Percentiles rank a stretch among this genome's conserved stretches.
These are phyloP conservation scores for Musa itinerans DNA, from an alignment of 176 grass and related monocot genomes.

Conservation along the genomic window DNA sequence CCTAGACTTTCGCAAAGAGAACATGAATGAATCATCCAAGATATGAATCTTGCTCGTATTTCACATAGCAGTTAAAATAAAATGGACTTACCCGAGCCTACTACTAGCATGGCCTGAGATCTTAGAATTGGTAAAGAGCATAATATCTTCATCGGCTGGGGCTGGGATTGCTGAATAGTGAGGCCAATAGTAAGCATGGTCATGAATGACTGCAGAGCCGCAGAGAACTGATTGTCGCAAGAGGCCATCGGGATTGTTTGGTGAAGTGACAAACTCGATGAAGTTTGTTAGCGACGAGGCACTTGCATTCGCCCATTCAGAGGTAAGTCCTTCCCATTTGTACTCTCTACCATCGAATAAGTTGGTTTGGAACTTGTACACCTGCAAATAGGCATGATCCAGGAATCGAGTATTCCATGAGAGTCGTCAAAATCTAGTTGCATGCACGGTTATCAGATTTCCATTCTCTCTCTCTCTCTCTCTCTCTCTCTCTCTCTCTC, in stretches of 20 bases:
- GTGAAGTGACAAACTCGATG: slow-evolving; percentile 77
- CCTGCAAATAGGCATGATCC: no score
- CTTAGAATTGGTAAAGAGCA: slow-evolving; percentile 69
- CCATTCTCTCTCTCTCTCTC: no score
- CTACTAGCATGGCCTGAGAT: slow-evolving; percentile 62
- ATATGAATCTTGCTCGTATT: no score
- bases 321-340: slow-evolving; percentile 46
- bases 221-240: slow-evolving; percentile 30
- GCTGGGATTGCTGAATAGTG: slow-evolving; percentile 51
- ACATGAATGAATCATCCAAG: no score
- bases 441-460: no score
- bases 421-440: no score
- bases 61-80: neutral
- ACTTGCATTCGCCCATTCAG: slow-evolving; percentile 31
- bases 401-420: no score
- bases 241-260: slow-evolving; percentile 55
- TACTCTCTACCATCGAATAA: slow-evolving; percentile 47
- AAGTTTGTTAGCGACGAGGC: slow-evolving; percentile 20
- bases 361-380: no score
- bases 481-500: no score
- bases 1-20: slow-evolving; percentile 2
- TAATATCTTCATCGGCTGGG: slow-evolving; percentile 53
- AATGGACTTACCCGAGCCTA: slow-evolving; percentile 48
- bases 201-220: slow-evolving; percentile 35
- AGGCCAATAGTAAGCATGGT: slow-evolving; percentile 82